Conservation (phyloP, 495 filamentous ascomycete species). For the Pyrenula massariospora region DNA sequence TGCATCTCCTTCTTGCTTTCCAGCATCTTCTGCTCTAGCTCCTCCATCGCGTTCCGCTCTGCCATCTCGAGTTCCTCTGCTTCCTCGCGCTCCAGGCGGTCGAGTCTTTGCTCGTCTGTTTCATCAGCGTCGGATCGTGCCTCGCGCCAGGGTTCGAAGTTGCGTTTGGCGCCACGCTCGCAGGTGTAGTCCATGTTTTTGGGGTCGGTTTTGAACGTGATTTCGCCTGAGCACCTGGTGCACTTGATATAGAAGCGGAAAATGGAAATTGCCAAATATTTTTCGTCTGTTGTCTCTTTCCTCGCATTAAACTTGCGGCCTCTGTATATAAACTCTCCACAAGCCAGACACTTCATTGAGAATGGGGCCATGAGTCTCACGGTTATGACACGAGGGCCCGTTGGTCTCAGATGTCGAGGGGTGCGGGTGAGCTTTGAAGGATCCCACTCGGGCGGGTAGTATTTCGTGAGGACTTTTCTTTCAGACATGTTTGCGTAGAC, state of each 20-base stretch:
- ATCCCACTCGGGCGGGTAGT: conserved; percentile 97
- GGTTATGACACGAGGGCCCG: conserved; percentile 71
- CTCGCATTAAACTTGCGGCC: conserved; percentile 95
- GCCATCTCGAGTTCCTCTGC: conserved; percentile 39
- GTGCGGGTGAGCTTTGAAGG: conserved; percentile 69
- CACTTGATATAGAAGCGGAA: conserved; percentile 94
- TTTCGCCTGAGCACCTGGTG: conserved; percentile 78
- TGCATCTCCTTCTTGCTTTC: conserved; percentile 98
- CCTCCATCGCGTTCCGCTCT: conserved; percentile 63
- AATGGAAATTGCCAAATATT: conserved; percentile 80
- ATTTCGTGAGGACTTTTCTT: conserved; percentile 37
- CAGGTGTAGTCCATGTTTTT: conserved; percentile 87
- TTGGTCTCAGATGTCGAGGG: conserved; percentile 44
- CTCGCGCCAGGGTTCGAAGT: conserved; percentile 83
- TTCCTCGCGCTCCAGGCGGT: conserved; percentile 70
- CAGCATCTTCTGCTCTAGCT: conserved; percentile 68
- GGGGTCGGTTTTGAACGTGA: conserved; percentile 91
- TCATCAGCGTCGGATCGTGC: conserved; percentile 44
- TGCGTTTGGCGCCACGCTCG: conserved; percentile 78
- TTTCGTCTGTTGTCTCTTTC: conserved; percentile 88
- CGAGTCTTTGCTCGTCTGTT: conserved; percentile 79
- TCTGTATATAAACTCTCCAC: conserved; percentile 95
- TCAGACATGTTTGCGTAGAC: too few species aligned
- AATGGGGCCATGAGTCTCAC: conserved; percentile 98
- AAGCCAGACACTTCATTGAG: conserved; percentile 79